Percentiles rank a stretch among this genome's conserved stretches.
Conservation (phyloP, 106 monocot species). For the Dendrobium nobile region DNA sequence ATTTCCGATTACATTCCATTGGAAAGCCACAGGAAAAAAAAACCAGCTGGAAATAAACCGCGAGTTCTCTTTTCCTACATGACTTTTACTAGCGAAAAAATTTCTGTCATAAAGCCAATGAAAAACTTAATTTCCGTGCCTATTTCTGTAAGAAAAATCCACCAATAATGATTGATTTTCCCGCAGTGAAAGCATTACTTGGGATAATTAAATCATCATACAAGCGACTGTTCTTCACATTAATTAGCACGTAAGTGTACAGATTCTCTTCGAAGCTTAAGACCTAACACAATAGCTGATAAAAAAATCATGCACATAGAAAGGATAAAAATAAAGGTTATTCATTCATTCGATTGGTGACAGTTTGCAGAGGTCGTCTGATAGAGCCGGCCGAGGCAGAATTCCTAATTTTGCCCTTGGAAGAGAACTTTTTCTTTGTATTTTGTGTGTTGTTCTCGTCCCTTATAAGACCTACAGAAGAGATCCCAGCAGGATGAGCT, state of each 20-base stretch:
- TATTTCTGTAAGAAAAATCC: too few relatives aligned
- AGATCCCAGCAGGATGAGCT: neutral
- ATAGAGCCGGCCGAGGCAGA: neutral
- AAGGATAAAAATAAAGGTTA: neutral
- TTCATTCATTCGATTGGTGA: conserved; percentile 3
- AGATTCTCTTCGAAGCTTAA: too few relatives aligned
- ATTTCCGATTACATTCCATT: too few relatives aligned
- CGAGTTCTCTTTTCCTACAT: too few relatives aligned
- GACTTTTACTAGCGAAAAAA: too few relatives aligned
- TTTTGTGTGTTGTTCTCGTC: conserved; percentile 18
- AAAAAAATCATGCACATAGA: neutral
- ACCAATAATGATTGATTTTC: too few relatives aligned
- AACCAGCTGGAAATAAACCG: too few relatives aligned
- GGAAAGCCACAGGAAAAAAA: too few relatives aligned
- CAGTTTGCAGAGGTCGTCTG: conserved; percentile 15
- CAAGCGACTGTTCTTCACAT: neutral
- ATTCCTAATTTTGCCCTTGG: neutral
- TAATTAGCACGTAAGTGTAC: neutral
- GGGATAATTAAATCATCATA: neutral
- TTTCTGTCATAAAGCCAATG: too few relatives aligned
- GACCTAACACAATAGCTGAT: neutral
- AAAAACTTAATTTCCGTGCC: too few relatives aligned
- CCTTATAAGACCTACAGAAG: neutral
- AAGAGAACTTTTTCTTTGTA: conserved; percentile 6
- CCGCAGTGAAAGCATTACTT: neutral